Base-by-base conservation (phyloP, 2,329 filamentous ascomycete species). In the Knoxdaviesia capensis region DNA sequence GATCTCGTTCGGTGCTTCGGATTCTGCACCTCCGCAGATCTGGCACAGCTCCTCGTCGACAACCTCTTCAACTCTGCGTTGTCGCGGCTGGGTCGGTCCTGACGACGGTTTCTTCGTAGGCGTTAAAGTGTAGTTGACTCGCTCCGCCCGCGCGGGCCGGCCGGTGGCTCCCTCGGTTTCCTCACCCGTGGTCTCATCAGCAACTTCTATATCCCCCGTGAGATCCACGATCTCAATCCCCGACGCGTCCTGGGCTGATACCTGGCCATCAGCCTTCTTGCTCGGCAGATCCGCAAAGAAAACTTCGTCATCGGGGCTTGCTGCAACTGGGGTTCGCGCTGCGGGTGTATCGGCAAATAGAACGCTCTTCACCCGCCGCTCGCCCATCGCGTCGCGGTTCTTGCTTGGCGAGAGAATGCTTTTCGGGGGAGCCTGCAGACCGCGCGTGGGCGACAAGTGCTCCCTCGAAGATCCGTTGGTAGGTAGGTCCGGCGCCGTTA, bases 1-100 rank as follows among this genome's bases (percentile, higher is more conserved):
- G 33, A 79, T 78, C 50, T 74, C 63, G 51, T 79, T 78, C 1
- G 69, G 69, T 2, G 63, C 56, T 34, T 65, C 60, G 0, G 72
- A 77, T 45, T 77, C 65, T 0, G 69, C 66, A 43, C 68, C 68
- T 34, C 58, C 60, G 52, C 74, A 79, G 34, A 78, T 62, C 11
- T 57, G 60, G 49, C 74, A 79, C 0, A 70, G 61, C 43, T 72
- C 69, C 11, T 72, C 70, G 38, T 73, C 66, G 4, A 60, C 58
- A 7, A 54, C 54, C 7, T 59, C 56, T 11, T 55, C 51, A 20
- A 20, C 20, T 20, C 20, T 20, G 20, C 20, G 20, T 20, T 20
- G 20, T 20, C 20, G 20, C 20, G 20, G 20, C 20, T 20, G 20
- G 20, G 20, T 20, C 20, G 20, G 20, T 20, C 20, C 20, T 20